Base-by-base conservation (phyloP, 1,139 yeast genomes). In the Yamadazyma sp. region DNA sequence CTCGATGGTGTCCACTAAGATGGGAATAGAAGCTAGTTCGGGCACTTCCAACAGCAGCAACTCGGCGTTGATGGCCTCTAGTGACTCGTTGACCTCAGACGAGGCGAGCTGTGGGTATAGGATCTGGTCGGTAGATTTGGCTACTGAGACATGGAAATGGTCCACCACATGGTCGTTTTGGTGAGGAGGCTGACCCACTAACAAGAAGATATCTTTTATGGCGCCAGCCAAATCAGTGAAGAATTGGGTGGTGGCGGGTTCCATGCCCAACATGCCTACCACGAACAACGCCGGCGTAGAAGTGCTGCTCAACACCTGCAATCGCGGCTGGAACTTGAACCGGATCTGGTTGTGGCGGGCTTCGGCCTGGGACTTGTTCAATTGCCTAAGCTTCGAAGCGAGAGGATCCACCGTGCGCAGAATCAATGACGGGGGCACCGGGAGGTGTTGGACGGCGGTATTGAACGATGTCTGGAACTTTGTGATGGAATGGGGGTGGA, bases 281-380 rank as follows among this genome's bases (percentile, higher is more conserved):
- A 50, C 18, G 18, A 50, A 51, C 11, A 50, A 11, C 12, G 40
- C 20, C 9, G 37, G 26, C 1, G 48, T 26, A 4, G 44, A 33
- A 3, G 20, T 14, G 33, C 51, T 45, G 1, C 38, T 32, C 9
- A 43, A 24, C 3, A 48, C 2, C 9, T 29, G 15, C 9, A 51
- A 30, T 6, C 29, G 34, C 4, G 48, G 46, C 7, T 37, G 22
- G 22, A 49, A 41, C 10, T 37, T 20, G 18, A 18, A 14, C 25
- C 9, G 18, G 15, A 17, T 17, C 10, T 12, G 29, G n/a, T 26
- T 26, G n/a, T 26, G 20, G 9, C 14, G 28, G 20, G 29, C 11
- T 5, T 8, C 12, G n/a, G 10, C 11, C 4, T 24, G 12, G 18
- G n/a, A 20, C 22, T 5, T 4, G 29, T 33, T 15, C 4, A 28